phyloP scores from a whole-genome alignment of 805 yeast species.

The Ogataea nakhonphanomensis region DNA sequence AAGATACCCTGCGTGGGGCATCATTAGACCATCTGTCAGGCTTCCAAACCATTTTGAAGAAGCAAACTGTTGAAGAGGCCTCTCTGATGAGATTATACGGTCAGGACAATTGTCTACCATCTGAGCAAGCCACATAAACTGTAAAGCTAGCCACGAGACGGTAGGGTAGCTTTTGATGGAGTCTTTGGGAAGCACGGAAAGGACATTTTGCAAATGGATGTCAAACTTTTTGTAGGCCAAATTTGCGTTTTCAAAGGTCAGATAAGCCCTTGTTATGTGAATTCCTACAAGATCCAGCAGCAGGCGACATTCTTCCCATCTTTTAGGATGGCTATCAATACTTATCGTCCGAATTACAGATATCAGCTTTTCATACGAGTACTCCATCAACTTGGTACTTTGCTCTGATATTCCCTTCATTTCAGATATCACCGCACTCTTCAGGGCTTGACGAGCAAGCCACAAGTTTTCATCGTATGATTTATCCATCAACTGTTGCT shows the following conservation, averaged over 20 bases:
- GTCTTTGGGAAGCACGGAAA: constrained; percentile 34
- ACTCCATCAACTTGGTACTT: constrained; percentile 48
- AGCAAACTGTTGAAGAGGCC: constrained; percentile 31
- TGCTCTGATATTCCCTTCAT: constrained; percentile 43
- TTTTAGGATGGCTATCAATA: constrained; percentile 19
- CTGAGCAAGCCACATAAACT: constrained; percentile 64
- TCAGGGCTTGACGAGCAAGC: constrained; percentile 50
- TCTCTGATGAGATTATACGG: constrained; percentile 36
- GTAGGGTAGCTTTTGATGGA: constrained; percentile 29
- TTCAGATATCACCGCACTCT: constrained; percentile 49
- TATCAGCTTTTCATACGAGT: constrained; percentile 49
- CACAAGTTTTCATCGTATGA: constrained; percentile 32
- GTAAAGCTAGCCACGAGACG: constrained; percentile 57
- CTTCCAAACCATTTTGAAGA: constrained; percentile 23
- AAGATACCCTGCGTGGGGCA: constrained; percentile 44
- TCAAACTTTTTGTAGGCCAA: constrained; percentile 61
- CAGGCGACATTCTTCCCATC: constrained; percentile 44
- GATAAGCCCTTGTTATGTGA: constrained; percentile 58
- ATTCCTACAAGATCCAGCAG: constrained; percentile 59
- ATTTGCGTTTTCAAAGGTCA: constrained; percentile 56
- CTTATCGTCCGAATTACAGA: constrained; percentile 33
- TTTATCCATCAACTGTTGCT: constrained; percentile 32
- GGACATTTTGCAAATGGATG: constrained; percentile 55
- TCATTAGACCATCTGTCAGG: constrained; percentile 24
- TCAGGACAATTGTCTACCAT: constrained; percentile 48